Evolutionary conservation across 805 yeast species (phyloP).

Genomic region (Kazachstania psychrophila): DNA sequence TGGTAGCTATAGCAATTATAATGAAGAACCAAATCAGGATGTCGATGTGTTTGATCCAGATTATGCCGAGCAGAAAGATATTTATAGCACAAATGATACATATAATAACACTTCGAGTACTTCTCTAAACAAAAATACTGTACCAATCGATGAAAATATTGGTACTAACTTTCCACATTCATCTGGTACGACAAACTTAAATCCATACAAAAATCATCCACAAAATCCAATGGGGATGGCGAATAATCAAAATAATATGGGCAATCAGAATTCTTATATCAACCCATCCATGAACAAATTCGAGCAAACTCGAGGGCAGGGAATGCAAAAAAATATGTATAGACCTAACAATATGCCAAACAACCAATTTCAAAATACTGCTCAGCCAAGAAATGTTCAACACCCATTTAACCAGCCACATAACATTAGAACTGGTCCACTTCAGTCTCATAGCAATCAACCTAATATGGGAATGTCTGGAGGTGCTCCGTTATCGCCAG

Average conservation of each 20-base stretch:
- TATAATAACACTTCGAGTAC: background rate
- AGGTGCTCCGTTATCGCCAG: background rate
- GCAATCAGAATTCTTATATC: background rate
- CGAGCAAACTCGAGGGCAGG: no score
- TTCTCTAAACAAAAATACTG: background rate
- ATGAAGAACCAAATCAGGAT: background rate
- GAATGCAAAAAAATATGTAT: background rate
- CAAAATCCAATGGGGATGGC: no score
- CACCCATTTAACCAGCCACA: background rate
- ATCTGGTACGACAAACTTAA: background rate
- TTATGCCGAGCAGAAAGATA: conserved; percentile 24
- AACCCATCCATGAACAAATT: no score
- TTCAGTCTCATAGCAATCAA: background rate
- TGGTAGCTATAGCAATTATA: background rate
- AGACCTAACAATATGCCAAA: background rate
- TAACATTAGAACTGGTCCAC: background rate
- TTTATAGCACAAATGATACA: conserved; percentile 24
- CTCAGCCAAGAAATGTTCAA: background rate
- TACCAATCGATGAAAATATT: background rate
- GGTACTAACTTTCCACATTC: conserved; percentile 1
- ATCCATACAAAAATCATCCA: background rate
- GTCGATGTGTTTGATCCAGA: conserved; percentile 26
- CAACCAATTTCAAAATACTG: background rate
- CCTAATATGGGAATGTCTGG: background rate
- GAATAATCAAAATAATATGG: background rate